Evolutionary conservation across 352 stramenopile genomes (phyloP).

Genomic region (Phytophthora cryptogea): DNA sequence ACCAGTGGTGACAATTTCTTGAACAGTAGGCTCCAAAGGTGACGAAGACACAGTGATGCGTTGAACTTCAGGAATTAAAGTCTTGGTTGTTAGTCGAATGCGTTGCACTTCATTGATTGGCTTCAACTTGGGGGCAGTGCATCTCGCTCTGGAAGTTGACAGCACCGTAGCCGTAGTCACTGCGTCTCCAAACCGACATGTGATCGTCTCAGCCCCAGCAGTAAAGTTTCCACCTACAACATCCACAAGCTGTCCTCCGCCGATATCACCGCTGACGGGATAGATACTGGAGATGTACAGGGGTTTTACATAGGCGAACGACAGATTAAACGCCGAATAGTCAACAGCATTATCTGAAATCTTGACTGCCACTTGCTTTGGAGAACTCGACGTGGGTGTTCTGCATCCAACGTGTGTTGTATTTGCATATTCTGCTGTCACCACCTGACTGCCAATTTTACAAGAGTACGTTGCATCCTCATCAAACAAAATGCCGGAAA

Average conservation of each 20-base stretch:
- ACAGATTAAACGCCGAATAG: conserved; percentile 53
- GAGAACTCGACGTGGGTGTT: conserved; percentile 35
- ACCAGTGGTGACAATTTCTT: conserved; percentile 37
- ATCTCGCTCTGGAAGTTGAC: conserved; percentile 65
- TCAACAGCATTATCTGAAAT: conserved; percentile 64
- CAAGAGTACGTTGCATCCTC: conserved; percentile 45
- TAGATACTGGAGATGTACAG: conserved; percentile 61
- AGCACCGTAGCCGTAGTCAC: conserved; percentile 69
- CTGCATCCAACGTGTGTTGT: conserved; percentile 60
- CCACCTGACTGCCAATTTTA: conserved; percentile 50
- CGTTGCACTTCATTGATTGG: conserved; percentile 84
- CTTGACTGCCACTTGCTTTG: conserved; percentile 40
- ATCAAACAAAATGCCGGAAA: conserved; percentile 43
- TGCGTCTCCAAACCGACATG: conserved; percentile 89
- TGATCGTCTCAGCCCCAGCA: conserved; percentile 44
- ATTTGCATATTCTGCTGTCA: conserved; percentile 54
- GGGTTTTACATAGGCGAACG: conserved; percentile 56
- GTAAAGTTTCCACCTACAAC: conserved; percentile 68
- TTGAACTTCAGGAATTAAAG: conserved; percentile 59
- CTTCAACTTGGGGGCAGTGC: conserved; percentile 62
- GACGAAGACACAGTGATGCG: conserved; percentile 48
- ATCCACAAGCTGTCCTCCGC: conserved; percentile 56
- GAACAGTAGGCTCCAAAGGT: conserved; percentile 44
- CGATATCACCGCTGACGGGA: conserved; percentile 65
- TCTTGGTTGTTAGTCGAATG: conserved; percentile 54